Base-by-base conservation (phyloP, 208 protist genomes). In the Phytomonas sp. region DNA sequence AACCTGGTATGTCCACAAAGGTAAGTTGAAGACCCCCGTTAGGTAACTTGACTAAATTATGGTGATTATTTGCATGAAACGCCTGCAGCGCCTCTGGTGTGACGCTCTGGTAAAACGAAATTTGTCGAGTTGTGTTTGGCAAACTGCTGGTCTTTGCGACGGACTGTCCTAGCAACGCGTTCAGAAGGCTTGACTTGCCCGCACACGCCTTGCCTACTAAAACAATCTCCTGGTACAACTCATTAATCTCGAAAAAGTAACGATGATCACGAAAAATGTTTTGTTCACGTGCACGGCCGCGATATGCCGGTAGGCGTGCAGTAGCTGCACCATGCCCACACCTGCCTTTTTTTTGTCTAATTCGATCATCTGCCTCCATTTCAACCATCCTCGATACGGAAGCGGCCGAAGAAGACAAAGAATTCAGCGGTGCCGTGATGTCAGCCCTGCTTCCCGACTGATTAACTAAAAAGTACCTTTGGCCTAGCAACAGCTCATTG, bases 161-260 rank as follows among this genome's bases (percentile, higher is more conserved):
- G 30, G 56, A 62, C 75, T 94, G 92, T 0, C 84, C 86, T 9
- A 97, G 75, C 60, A 96, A 69, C 32, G 88, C 85, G 72, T 95
- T 97, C 46, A 97, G 70, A 71, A 97, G 71, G 32, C 78, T 88
- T n/a, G 88, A 94, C 83, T 97, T 97, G 23, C 92, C 92, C 4
- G 89, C 85, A 66, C 83, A 88, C 17, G 92, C 92, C 29, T 76
- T 79, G 31, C 92, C 92, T 9, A 94, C 92, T 13, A 97, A 59
- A 0, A 89, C 92, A 59, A 97, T 87, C 70, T 97, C 89, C 66
- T 94, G 87, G 69, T 97, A 97, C 23, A 97, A 71, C 40, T 97
- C 84, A 68, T 93, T 94, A 26, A 97, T 79, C 73, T 97, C 92
- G 74, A 97, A 97, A 74, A 95, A 95, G 78, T 88, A 95, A 73